Evolutionary conservation across 345 rosid genomes (phyloP).

Genomic region (Fremontodendron californicum): DNA sequence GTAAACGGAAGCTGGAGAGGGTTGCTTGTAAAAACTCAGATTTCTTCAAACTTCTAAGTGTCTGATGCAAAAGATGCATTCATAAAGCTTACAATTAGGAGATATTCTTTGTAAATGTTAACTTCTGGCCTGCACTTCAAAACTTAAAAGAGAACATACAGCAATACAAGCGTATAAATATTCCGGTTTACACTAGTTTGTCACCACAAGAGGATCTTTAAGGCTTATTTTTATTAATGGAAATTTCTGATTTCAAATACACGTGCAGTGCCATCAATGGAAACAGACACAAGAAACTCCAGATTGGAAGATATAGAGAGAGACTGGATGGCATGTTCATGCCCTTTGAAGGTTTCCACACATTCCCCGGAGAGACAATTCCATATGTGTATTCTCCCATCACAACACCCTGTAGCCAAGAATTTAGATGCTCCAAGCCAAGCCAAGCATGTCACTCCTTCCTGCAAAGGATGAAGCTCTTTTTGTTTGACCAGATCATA

Average conservation of each 20-base stretch:
- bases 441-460: constrained; percentile 65
- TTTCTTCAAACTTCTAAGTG: neutral
- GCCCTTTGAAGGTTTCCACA: constrained; percentile 62
- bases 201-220: neutral
- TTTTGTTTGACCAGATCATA: neutral
- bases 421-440: constrained; percentile 75
- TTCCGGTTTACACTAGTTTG: neutral
- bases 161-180: neutral
- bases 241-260: constrained; percentile 67
- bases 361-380: constrained; percentile 78
- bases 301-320: constrained; percentile 44
- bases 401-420: constrained; percentile 69
- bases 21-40: too few relatives aligned
- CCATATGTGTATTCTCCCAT: constrained; percentile 76
- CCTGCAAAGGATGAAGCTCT: constrained; percentile 38
- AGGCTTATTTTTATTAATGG: constrained; percentile 14
- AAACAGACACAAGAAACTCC: constrained; percentile 62
- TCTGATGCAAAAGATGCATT: neutral
- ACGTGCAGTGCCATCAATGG: constrained; percentile 71
- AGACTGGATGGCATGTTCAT: constrained; percentile 51
- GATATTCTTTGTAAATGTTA: neutral
- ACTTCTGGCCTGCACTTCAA: neutral
- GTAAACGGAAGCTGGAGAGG: too few relatives aligned
- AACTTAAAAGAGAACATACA: neutral
- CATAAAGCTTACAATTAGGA: neutral